Percentiles rank a stretch among this genome's conserved stretches.
phyloP scores from a whole-genome alignment of 208 protist genomes.

The Acanthamoeba lugdunensis region DNA sequence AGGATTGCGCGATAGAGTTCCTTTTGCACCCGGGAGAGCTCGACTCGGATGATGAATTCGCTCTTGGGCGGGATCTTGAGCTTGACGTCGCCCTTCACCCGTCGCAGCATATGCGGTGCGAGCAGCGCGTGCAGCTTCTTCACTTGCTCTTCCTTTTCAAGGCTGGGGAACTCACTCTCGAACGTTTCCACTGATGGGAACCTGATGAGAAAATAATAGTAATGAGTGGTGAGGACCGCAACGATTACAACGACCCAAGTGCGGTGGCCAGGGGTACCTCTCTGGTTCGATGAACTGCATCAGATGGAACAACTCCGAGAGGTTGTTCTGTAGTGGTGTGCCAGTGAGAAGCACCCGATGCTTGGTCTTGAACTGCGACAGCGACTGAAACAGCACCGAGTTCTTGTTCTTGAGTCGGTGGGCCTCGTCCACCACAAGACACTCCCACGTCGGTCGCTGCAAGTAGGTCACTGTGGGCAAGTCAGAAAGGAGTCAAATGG shows the following conservation, averaged over 20 bases:
- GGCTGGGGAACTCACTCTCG: slow-evolving; percentile 55
- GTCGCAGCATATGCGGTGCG: slow-evolving; percentile 85
- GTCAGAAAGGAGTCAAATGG: neutral
- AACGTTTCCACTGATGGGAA: slow-evolving; percentile 67
- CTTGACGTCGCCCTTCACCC: slow-evolving; percentile 89
- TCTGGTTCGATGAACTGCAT: slow-evolving; percentile 87
- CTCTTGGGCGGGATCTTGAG: slow-evolving; percentile 85
- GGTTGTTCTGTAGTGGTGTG: slow-evolving; percentile 87
- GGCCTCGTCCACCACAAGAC: slow-evolving; percentile 91
- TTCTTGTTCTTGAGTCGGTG: slow-evolving; percentile 91
- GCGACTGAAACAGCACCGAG: slow-evolving; percentile 85
- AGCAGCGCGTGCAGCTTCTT: slow-evolving; percentile 75
- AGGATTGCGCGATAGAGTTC: slow-evolving; percentile 89
- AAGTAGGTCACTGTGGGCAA: slow-evolving; percentile 61
- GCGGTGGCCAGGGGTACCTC: neutral
- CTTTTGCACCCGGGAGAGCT: slow-evolving; percentile 84
- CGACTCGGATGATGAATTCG: slow-evolving; percentile 85
- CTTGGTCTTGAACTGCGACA: slow-evolving; percentile 83
- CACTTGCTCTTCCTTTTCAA: slow-evolving; percentile 72
- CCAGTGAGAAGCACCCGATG: slow-evolving; percentile 89
- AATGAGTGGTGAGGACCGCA: neutral
- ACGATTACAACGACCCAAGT: neutral
- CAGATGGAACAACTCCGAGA: slow-evolving; percentile 90
- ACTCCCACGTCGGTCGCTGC: slow-evolving; percentile 41
- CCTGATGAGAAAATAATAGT: neutral